These are phyloP conservation scores for Daedaleopsis sinensis DNA, from an alignment of 768 basidiomycete genomes.

Conservation along the genomic window DNA sequence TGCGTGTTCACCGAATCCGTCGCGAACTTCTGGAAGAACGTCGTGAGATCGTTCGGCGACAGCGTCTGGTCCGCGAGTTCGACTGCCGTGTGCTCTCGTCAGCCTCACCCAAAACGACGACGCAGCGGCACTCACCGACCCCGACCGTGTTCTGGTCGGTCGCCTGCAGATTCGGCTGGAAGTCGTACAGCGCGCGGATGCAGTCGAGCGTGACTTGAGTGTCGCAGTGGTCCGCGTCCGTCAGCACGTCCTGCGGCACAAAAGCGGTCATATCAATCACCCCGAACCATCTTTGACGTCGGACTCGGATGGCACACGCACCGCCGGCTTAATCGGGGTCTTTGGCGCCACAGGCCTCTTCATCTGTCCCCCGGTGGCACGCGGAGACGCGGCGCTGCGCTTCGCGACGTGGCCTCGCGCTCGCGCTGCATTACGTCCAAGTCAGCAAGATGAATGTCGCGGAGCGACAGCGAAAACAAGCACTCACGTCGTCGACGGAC, in stretches of 20 bases:
- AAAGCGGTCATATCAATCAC: no score
- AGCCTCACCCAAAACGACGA: background rate
- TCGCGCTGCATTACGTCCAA: constrained; percentile 43
- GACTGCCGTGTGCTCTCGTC: no score
- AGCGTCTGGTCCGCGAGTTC: constrained; percentile 45
- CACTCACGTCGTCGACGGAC: constrained; percentile 61
- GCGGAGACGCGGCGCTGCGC: background rate
- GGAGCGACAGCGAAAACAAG: no score
- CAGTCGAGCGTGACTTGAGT: constrained; percentile 32
- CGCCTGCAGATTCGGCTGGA: constrained; percentile 27
- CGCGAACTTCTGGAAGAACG: constrained; percentile 44
- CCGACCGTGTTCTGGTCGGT: constrained; percentile 29
- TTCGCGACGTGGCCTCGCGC: constrained; percentile 45
- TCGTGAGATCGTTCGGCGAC: constrained; percentile 42
- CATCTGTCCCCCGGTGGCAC: background rate
- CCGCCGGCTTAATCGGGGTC: constrained; percentile 18
- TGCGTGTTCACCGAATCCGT: constrained; percentile 38
- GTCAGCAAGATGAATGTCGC: no score
- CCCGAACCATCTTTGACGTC: background rate
- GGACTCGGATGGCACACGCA: background rate
- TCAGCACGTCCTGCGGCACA: background rate
- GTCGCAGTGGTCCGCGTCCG: constrained; percentile 5
- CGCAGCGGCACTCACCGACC: constrained; percentile 20
- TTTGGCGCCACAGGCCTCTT: constrained; percentile 16
- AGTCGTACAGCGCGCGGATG: constrained; percentile 34